Conservation (phyloP, 2,329 filamentous ascomycete species). For the Coniochaeta sp. region DNA sequence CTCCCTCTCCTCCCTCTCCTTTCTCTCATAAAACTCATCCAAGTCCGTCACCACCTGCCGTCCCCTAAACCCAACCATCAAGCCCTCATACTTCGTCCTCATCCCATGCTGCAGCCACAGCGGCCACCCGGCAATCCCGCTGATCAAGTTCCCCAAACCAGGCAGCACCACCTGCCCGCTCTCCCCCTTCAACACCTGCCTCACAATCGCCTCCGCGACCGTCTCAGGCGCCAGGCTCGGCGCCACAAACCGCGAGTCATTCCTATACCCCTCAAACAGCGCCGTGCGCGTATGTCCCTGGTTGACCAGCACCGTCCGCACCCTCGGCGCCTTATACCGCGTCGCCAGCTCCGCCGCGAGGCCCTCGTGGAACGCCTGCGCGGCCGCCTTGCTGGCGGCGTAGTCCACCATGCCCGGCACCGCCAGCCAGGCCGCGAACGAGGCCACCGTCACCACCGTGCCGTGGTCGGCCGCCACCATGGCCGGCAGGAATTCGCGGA, state of each 20-base stretch:
- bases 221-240: conserved; percentile 51
- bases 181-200: conserved; percentile 49
- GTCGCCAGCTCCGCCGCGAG: conserved; percentile 50
- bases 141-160: conserved; percentile 28
- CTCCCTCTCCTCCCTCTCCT: conserved; percentile 17
- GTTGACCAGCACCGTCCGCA: conserved; percentile 60
- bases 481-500: conserved; percentile 58
- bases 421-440: conserved; percentile 52
- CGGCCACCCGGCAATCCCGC: conserved; percentile 46
- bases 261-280: conserved; percentile 51
- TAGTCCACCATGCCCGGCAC: conserved; percentile 64
- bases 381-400: conserved; percentile 57
- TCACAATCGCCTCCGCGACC: conserved; percentile 56
- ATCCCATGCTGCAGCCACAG: conserved; percentile 54
- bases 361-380: conserved; percentile 62
- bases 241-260: conserved; percentile 41
- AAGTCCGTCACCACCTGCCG: conserved; percentile 40
- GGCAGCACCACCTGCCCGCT: conserved; percentile 53
- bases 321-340: conserved; percentile 53
- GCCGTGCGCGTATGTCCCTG: conserved; percentile 55
- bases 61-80: conserved; percentile 37
- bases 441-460: conserved; percentile 65
- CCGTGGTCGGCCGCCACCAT: conserved; percentile 59
- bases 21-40: conserved; percentile 27
- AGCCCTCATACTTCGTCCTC: conserved; percentile 31